Percentiles rank a stretch among this genome's conserved stretches.
Conservation (phyloP, 768 basidiomycete species). For the Agaricus subrufescens region DNA sequence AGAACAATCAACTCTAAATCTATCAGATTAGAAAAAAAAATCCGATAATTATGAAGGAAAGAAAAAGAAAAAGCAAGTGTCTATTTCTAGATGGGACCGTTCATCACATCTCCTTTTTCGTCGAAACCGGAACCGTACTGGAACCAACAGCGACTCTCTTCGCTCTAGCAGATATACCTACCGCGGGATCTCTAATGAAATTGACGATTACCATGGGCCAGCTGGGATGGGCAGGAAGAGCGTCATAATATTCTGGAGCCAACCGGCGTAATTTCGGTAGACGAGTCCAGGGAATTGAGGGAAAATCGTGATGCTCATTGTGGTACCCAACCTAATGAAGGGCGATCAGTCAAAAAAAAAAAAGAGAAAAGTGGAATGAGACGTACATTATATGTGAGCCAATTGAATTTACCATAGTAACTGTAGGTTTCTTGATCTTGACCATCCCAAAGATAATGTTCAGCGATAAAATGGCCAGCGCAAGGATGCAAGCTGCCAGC, state of each 20-base stretch:
- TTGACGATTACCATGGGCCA: constrained; percentile 95
- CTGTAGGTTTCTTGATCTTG: constrained; percentile 94
- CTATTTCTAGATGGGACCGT: too few relatives aligned
- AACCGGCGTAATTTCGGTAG: constrained; percentile 77
- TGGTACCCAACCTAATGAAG: constrained; percentile 85
- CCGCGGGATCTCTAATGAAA: constrained; percentile 87
- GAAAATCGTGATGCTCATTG: constrained; percentile 99
- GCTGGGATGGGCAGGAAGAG: constrained; percentile 78
- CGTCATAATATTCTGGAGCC: constrained; percentile 91
- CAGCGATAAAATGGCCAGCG: constrained; percentile 97
- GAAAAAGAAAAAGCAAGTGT: too few relatives aligned
- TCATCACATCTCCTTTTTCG: too few relatives aligned
- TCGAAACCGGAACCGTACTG: background rate
- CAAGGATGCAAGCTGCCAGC: constrained; percentile 95
- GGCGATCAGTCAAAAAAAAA: constrained; percentile 7
- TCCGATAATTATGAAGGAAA: too few relatives aligned
- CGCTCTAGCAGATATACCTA: constrained; percentile 84
- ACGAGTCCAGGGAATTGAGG: constrained; percentile 92
- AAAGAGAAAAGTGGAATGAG: background rate
- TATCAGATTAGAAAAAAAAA: too few relatives aligned
- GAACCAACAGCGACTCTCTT: constrained; percentile 50
- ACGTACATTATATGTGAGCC: constrained; percentile 87
- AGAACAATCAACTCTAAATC: too few relatives aligned
- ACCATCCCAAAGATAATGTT: constrained; percentile 93
- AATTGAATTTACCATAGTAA: constrained; percentile 91